These are phyloP conservation scores for Ceratopteris richardii DNA, from an alignment of 75 land plant genomes.

Conservation along the genomic window DNA sequence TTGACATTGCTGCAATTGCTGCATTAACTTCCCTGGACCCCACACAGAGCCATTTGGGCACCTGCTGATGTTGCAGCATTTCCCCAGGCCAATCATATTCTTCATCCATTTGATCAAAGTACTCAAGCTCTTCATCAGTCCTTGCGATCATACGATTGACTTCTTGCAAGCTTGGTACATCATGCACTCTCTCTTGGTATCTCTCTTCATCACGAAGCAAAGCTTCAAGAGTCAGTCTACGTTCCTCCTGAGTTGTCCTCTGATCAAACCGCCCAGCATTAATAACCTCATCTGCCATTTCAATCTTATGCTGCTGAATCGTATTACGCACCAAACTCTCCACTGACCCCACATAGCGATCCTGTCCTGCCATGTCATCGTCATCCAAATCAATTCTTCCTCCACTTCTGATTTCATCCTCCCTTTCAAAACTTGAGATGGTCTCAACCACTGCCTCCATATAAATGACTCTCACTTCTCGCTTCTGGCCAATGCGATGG, in stretches of 20 bases:
- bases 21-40: slow-evolving; percentile 80
- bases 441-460: slow-evolving; percentile 99
- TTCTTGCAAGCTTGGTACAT: slow-evolving; percentile 94
- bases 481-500: slow-evolving; percentile 94
- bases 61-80: slow-evolving; percentile 60
- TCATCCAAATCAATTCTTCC: slow-evolving; percentile 77
- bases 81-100: slow-evolving; percentile 87
- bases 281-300: slow-evolving; percentile 99
- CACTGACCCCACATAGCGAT: slow-evolving; percentile 95
- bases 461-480: slow-evolving; percentile 96
- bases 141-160: slow-evolving; percentile 99
- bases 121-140: slow-evolving; percentile 84
- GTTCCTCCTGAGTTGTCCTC: slow-evolving; percentile 99
- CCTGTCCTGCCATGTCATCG: slow-evolving; percentile 90
- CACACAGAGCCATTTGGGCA: slow-evolving; percentile 93
- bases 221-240: slow-evolving; percentile 85
- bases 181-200: slow-evolving; percentile 95
- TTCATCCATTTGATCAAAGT: slow-evolving; percentile 99
- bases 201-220: slow-evolving; percentile 97
- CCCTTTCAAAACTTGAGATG: slow-evolving; percentile 81
- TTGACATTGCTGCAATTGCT: slow-evolving; percentile 59
- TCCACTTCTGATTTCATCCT: slow-evolving; percentile 87
- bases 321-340: slow-evolving; percentile 94
- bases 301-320: slow-evolving; percentile 98
- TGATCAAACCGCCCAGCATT: slow-evolving; percentile 99